Evolutionary conservation across 2,329 filamentous ascomycete genomes (phyloP).

Genomic region (Ceratocystis cacaofunesta): DNA sequence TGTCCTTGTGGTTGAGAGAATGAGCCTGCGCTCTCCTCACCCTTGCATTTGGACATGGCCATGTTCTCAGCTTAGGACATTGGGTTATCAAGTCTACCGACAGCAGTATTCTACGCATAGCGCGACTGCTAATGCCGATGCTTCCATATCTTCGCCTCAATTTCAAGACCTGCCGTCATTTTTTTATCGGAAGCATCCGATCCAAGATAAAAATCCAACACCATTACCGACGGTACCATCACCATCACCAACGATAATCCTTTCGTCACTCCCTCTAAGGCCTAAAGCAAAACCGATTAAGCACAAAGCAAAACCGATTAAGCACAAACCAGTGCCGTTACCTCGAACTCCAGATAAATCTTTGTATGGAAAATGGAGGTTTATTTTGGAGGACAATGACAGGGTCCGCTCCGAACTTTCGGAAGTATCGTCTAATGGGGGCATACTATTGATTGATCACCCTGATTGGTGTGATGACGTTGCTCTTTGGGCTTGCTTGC

Average conservation of each 20-base stretch:
- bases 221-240: background rate
- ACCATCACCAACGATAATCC: background rate
- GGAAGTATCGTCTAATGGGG: background rate
- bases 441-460: constrained; percentile 8
- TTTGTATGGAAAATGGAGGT: constrained; percentile 13
- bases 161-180: background rate
- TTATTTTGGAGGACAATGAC: constrained; percentile 12
- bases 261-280: background rate
- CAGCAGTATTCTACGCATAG: background rate
- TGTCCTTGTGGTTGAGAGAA: constrained; percentile 12
- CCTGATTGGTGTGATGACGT: constrained; percentile 13
- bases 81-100: background rate
- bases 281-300: background rate
- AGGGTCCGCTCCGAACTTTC: constrained; percentile 7
- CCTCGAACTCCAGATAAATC: constrained; percentile 4
- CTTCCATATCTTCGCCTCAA: background rate
- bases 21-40: constrained; percentile 12
- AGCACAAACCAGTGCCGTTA: background rate
- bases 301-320: background rate
- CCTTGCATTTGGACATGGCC: constrained; percentile 8
- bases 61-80: background rate
- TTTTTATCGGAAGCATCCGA: background rate
- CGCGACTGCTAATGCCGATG: background rate
- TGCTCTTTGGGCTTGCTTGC: constrained; percentile 12
- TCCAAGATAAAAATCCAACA: background rate